Percentiles rank a stretch among this genome's conserved stretches.
Evolutionary conservation across 495 filamentous ascomycete genomes (phyloP).

Genomic region (Tuber indicum): DNA sequence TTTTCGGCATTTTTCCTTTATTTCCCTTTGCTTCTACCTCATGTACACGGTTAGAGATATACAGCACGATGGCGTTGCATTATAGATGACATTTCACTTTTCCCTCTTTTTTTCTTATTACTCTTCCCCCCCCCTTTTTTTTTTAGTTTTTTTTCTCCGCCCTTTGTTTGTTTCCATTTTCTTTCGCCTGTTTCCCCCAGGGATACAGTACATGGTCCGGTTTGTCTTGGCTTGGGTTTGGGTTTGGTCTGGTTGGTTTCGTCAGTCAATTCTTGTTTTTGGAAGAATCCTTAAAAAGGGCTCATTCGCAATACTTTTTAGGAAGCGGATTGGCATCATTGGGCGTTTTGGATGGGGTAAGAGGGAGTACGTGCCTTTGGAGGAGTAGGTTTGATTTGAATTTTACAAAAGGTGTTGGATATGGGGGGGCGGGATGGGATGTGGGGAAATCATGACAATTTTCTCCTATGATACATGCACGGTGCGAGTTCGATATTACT

Average conservation of each 20-base stretch:
- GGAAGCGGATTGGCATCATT: neutral
- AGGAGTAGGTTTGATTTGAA: neutral
- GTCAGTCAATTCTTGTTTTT: neutral
- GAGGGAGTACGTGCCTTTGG: neutral
- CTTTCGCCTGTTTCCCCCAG: neutral
- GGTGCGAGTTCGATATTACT: neutral
- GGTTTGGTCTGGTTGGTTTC: neutral
- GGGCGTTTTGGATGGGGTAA: conserved; percentile 1
- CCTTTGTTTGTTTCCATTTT: neutral
- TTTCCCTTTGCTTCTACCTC: neutral
- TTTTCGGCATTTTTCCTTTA: neutral
- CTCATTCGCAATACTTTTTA: neutral
- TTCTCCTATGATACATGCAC: neutral
- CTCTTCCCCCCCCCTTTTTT: neutral
- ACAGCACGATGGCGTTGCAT: neutral
- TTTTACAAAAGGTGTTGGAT: neutral
- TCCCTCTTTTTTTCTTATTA: neutral
- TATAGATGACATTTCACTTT: neutral
- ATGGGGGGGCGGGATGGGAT: neutral
- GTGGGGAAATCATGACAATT: neutral
- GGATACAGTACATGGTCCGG: neutral
- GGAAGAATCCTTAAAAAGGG: neutral
- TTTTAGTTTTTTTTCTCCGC: neutral
- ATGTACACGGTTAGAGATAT: neutral
- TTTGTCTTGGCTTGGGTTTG: neutral